phyloP scores from a whole-genome alignment of 345 rosid genomes.

The Nasturtium officinale region DNA sequence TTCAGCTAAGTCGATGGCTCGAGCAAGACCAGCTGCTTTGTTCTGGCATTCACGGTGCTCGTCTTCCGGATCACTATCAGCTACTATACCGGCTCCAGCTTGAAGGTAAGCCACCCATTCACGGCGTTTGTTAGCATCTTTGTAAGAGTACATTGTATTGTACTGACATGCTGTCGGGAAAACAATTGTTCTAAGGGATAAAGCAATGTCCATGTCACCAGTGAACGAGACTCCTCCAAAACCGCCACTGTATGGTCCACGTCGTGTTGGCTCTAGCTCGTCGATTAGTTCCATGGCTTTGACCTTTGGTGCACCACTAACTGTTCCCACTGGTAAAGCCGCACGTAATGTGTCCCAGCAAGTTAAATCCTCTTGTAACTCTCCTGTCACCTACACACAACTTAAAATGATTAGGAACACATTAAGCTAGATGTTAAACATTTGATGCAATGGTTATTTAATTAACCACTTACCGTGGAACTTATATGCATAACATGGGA shows the following conservation, averaged over 20 bases:
- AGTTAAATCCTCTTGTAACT: slow-evolving; percentile 64
- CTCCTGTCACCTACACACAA: slow-evolving; percentile 73
- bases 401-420: slow-evolving; percentile 6
- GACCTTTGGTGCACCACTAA: slow-evolving; percentile 95
- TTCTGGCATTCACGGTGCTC: slow-evolving; percentile 78
- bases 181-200: slow-evolving; percentile 79
- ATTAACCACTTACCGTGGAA: slow-evolving; percentile 66
- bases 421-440: background rate
- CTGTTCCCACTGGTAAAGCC: slow-evolving; percentile 91
- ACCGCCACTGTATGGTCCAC: slow-evolving; percentile 96
- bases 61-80: slow-evolving; percentile 74
- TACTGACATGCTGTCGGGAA: slow-evolving; percentile 64
- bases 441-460: background rate
- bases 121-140: slow-evolving; percentile 48
- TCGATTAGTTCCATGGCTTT: slow-evolving; percentile 92
- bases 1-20: slow-evolving; percentile 88
- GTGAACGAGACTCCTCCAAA: slow-evolving; percentile 75
- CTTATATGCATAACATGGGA: slow-evolving; percentile 98
- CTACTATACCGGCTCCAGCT: slow-evolving; percentile 87
- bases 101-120: slow-evolving; percentile 89
- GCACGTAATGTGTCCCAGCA: slow-evolving; percentile 84
- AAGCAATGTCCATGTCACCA: slow-evolving; percentile 85
- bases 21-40: slow-evolving; percentile 82
- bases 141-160: slow-evolving; percentile 79
- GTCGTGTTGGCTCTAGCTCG: slow-evolving; percentile 64